phyloP scores from a whole-genome alignment of 2,329 filamentous ascomycete species.

The Monilinia polystroma region DNA sequence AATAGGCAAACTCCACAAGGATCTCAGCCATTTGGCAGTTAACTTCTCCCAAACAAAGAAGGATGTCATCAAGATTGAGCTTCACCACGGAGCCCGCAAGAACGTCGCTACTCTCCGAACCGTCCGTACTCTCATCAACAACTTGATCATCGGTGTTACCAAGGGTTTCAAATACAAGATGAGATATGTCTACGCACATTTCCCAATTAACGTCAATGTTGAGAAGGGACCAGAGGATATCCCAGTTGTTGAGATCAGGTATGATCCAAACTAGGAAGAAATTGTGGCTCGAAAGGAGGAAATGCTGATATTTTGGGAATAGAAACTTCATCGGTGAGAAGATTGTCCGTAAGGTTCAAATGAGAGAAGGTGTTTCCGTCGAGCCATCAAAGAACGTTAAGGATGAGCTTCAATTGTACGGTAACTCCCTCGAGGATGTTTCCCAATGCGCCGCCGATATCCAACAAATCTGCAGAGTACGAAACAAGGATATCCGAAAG shows the following conservation, averaged over 20 bases:
- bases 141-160: conserved; percentile 97
- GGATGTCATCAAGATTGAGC: conserved; percentile 90
- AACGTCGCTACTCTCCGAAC: conserved; percentile 97
- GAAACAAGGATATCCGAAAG: conserved; percentile 99
- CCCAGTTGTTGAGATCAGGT: conserved; percentile 96
- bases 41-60: conserved; percentile 88
- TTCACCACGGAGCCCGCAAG: conserved; percentile 98
- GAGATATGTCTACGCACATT: conserved; percentile 99
- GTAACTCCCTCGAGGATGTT: conserved; percentile 96
- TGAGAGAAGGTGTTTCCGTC: conserved; percentile 88
- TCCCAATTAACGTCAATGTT: conserved; percentile 99
- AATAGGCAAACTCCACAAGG: conserved; percentile 90
- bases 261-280: conserved; percentile 38
- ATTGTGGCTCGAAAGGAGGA: conserved; percentile 21
- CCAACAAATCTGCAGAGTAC: conserved; percentile 98
- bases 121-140: conserved; percentile 97
- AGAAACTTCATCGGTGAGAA: conserved; percentile 99
- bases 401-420: conserved; percentile 91
- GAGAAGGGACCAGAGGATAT: conserved; percentile 91
- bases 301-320: conserved; percentile 41
- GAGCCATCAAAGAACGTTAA: conserved; percentile 89
- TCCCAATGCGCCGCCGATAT: conserved; percentile 99
- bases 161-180: conserved; percentile 99
- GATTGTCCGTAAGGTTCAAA: conserved; percentile 88
- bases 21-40: conserved; percentile 94